Conservation (phyloP, 306 rosid species). For the Sindora glabra region DNA sequence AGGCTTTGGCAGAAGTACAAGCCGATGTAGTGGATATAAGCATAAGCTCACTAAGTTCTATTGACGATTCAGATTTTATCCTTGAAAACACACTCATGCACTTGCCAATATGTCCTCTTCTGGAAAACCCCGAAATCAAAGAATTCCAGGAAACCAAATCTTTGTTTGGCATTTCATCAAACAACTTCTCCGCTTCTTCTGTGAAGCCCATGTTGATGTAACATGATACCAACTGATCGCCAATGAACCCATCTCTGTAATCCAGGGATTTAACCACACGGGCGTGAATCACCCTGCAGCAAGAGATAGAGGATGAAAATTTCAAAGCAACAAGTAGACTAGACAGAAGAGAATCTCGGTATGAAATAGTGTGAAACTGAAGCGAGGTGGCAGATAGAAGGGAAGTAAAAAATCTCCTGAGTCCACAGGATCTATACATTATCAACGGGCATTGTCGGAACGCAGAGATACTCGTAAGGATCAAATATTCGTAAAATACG, state of each 20-base stretch:
- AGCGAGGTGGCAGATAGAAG: conserved; percentile 1
- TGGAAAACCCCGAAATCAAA: conserved; percentile 54
- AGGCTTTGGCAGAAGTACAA: conserved; percentile 32
- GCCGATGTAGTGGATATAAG: conserved; percentile 48
- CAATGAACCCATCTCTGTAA: conserved; percentile 63
- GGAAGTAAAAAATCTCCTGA: not conserved
- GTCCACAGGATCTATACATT: not conserved
- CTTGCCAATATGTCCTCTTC: conserved; percentile 28
- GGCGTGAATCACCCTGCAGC: conserved; percentile 51
- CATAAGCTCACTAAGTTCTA: conserved; percentile 48
- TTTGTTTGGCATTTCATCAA: conserved; percentile 54
- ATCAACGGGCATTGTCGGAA: too few relatives aligned
- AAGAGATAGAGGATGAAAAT: conserved; percentile 37
- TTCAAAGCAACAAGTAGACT: conserved; percentile 33
- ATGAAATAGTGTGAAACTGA: conserved; percentile 14
- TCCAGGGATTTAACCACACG: conserved; percentile 47
- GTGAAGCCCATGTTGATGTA: conserved; percentile 40
- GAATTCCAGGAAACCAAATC: conserved; percentile 70
- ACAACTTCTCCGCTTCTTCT: conserved; percentile 49
- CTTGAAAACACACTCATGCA: conserved; percentile 36
- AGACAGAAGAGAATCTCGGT: conserved; percentile 33
- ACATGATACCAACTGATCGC: conserved; percentile 54
- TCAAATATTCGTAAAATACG: too few relatives aligned
- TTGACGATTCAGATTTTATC: conserved; percentile 32
- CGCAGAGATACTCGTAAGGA: too few relatives aligned